phyloP scores from a whole-genome alignment of 176 grass and related monocot genomes.

The Areca catechu region DNA sequence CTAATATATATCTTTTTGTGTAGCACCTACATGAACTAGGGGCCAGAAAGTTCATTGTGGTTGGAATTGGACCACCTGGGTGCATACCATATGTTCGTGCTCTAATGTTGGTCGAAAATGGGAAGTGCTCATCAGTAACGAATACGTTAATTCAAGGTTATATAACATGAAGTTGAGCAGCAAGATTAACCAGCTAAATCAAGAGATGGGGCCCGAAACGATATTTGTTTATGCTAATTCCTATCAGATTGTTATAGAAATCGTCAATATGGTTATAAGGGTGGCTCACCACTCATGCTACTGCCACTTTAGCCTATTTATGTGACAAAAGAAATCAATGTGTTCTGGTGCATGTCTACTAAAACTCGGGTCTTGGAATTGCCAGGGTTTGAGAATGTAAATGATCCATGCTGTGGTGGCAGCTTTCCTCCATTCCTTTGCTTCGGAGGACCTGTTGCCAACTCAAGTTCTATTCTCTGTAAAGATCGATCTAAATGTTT shows the following conservation, averaged over 20 bases:
- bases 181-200: slow-evolving; percentile 47
- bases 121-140: slow-evolving; percentile 34
- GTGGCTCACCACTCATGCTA: neutral
- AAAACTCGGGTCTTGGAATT: neutral
- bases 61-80: slow-evolving; percentile 67
- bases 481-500: slow-evolving; percentile 63
- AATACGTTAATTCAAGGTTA: slow-evolving; percentile 56
- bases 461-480: slow-evolving; percentile 53
- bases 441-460: slow-evolving; percentile 15
- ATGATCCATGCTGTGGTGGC: slow-evolving; percentile 77
- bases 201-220: slow-evolving; percentile 39
- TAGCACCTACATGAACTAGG: slow-evolving; percentile 59
- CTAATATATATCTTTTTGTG: neutral
- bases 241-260: slow-evolving; percentile 49
- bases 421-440: slow-evolving; percentile 76
- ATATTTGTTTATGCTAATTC: slow-evolving; percentile 49
- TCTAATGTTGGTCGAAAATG: slow-evolving; percentile 35
- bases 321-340: too few relatives aligned
- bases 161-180: slow-evolving; percentile 56
- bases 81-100: slow-evolving; percentile 71
- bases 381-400: slow-evolving; percentile 56
- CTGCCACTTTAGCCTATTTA: neutral
- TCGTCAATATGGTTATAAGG: slow-evolving; percentile 37
- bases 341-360: too few relatives aligned
- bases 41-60: slow-evolving; percentile 56